Evolutionary conservation across 2,329 filamentous ascomycete genomes (phyloP), one percentile per base, ranked within the genome.

Genomic region (Neonectria faginata): DNA sequence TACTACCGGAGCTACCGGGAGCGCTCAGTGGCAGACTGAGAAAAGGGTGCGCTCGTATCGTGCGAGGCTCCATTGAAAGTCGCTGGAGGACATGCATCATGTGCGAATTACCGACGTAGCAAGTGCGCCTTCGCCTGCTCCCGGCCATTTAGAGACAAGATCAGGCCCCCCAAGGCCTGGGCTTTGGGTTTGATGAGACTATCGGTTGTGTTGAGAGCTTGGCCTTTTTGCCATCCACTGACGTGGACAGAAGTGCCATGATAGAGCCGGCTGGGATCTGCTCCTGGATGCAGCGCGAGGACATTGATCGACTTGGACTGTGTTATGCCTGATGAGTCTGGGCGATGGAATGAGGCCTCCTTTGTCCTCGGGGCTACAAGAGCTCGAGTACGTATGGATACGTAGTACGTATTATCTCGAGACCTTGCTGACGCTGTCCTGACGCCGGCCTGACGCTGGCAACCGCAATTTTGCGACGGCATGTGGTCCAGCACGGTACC

Each of bases 31-130:
- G 42, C 29, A 29, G 48, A 41, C 16, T 18, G 39, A n/a, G 8
- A n/a, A 7, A 5, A 41, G 39, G 33, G 33, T 36, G 33, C 33
- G 60, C 22, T 64, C 63, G 60, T 64, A 66, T 63, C 66, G 48
- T 36, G 33, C 44, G 41, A 50, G 50, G 18, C 61, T 31, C 62
- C 57, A 57, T 62, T 22, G 14, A 55, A 57, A 65, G 56, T 45
- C 31, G 58, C 16, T 48, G 59, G 57, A 36, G 44, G 45, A 60
- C 55, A 62, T 51, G 48, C 60, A 60, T 48, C 39, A 42, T 55
- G 60, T 66, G 64, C 52, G 57, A 61, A 64, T 57, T 57, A 48
- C 48, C 50, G 50, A 42, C 25, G 45, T 53, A 55, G 56, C 57
- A 57, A 33, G 54, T 63, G 53, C 60, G 20, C 52, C 52, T 56